A percentile compares a stretch with the other conserved stretches of the same genome.
Conservation (phyloP, 2,329 filamentous ascomycete genomes). For the Tympanopsis confertula region DNA sequence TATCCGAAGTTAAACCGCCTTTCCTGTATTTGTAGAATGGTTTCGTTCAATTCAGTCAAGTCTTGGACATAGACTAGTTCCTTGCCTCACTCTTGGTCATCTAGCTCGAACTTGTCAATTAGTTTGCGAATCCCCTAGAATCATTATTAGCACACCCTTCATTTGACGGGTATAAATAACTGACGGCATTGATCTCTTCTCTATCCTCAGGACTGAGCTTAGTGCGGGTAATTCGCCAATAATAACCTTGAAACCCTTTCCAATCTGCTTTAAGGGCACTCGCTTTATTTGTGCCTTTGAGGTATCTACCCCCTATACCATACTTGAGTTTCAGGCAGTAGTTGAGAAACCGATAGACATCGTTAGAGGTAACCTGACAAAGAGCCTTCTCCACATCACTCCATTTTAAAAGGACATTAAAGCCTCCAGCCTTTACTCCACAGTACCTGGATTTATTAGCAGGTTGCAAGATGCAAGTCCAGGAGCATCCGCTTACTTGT, state of each 20-base stretch:
- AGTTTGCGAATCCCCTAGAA: constrained; percentile 8
- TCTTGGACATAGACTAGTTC: too few species aligned
- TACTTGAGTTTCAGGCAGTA: constrained; percentile 10
- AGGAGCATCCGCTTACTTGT: too few species aligned
- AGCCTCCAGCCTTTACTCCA: constrained; percentile 7
- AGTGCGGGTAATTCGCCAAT: constrained; percentile 6
- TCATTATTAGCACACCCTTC: constrained; percentile 4
- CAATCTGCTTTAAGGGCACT: constrained; percentile 9
- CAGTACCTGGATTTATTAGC: constrained; percentile 7
- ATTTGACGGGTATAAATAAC: constrained; percentile 1
- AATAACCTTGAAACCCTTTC: constrained; percentile 11
- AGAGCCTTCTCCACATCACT: constrained; percentile 7
- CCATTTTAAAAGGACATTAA: constrained; percentile 8
- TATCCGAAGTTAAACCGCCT: too few species aligned
- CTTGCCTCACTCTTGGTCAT: constrained; percentile 5
- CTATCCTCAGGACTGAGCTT: constrained; percentile 5
- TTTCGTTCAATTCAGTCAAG: too few species aligned
- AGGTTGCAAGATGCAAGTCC: constrained; percentile 4
- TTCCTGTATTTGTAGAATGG: too few species aligned
- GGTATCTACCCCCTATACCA: constrained; percentile 3
- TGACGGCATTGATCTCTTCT: constrained; percentile 6
- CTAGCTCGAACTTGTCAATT: constrained; percentile 7
- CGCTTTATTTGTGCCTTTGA: constrained; percentile 8
- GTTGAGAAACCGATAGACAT: constrained; percentile 11
- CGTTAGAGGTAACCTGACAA: constrained; percentile 6